Percentiles rank a stretch among this genome's conserved stretches.
Conservation (phyloP, 306 rosid genomes). For the Mimosa pudica region DNA sequence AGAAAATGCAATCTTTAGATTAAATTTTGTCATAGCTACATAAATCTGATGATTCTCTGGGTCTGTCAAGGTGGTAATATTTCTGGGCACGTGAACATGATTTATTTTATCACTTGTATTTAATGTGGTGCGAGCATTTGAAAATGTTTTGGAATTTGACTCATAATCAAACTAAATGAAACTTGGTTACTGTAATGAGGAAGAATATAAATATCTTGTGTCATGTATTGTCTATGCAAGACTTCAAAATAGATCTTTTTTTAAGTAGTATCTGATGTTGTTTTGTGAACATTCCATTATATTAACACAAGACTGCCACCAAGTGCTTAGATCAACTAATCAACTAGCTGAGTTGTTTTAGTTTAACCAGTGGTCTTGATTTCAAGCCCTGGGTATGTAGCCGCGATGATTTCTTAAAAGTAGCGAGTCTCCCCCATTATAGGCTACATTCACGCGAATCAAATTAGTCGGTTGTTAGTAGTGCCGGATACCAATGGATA, state of each 20-base stretch:
- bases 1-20: not conserved
- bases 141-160: not conserved
- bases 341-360: too few relatives aligned
- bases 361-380: too few relatives aligned
- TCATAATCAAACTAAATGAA: not conserved
- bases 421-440: too few relatives aligned
- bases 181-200: not conserved
- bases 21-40: not conserved
- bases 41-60: conserved; percentile 14
- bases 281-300: not conserved
- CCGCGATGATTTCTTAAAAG: too few relatives aligned
- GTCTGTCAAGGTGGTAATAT: not conserved
- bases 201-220: not conserved
- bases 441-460: too few relatives aligned
- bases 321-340: too few relatives aligned
- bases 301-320: not conserved
- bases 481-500: too few relatives aligned
- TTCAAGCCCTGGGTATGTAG: too few relatives aligned
- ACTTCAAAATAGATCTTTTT: not conserved
- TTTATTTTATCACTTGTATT: conserved; percentile 13
- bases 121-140: conserved; percentile 10
- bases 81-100: not conserved
- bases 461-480: too few relatives aligned
- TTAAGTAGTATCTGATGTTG: not conserved
- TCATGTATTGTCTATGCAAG: not conserved